A percentile compares a stretch with the other conserved stretches of the same genome.
Evolutionary conservation across 1,284 basidiomycete genomes (phyloP).

Genomic region (Cutaneotrichosporon sp.): DNA sequence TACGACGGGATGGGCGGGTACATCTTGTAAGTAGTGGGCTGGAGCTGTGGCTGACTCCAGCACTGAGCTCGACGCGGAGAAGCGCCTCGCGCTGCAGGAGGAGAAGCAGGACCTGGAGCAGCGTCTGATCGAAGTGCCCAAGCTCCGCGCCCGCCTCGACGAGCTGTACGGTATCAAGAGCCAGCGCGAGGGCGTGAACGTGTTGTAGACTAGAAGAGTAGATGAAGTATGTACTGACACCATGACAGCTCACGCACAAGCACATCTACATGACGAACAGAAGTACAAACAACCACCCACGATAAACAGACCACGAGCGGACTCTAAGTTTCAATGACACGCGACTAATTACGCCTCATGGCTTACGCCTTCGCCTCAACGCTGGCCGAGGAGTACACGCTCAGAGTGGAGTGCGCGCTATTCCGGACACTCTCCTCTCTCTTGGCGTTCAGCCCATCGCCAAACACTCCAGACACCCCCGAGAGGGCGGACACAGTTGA

Average conservation of each 20-base stretch:
- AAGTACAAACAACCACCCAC: no score
- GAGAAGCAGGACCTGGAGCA: conserved; percentile 82
- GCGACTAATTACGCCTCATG: no score
- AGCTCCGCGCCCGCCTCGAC: conserved; percentile 69
- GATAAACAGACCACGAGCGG: no score
- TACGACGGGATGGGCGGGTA: conserved; percentile 62
- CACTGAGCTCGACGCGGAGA: conserved; percentile 85
- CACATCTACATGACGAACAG: not conserved
- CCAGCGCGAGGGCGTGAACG: conserved; percentile 2
- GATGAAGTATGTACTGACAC: not conserved
- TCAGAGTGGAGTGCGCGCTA: no score
- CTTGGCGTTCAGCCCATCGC: no score
- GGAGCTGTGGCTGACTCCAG: conserved; percentile 46
- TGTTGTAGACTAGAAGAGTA: not conserved
- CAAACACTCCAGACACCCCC: no score
- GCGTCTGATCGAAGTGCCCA: conserved; percentile 77
- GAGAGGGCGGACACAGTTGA: no score
- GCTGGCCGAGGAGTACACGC: no score
- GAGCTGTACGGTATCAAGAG: conserved; percentile 58
- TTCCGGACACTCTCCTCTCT: no score
- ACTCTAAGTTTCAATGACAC: no score
- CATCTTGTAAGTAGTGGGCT: conserved; percentile 57
- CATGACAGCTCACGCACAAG: not conserved
- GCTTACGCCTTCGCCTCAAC: no score
- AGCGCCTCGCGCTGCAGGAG: conserved; percentile 83